Conservation (phyloP, 164 flowering plant genomes). For the Cinnamomum micranthum region DNA sequence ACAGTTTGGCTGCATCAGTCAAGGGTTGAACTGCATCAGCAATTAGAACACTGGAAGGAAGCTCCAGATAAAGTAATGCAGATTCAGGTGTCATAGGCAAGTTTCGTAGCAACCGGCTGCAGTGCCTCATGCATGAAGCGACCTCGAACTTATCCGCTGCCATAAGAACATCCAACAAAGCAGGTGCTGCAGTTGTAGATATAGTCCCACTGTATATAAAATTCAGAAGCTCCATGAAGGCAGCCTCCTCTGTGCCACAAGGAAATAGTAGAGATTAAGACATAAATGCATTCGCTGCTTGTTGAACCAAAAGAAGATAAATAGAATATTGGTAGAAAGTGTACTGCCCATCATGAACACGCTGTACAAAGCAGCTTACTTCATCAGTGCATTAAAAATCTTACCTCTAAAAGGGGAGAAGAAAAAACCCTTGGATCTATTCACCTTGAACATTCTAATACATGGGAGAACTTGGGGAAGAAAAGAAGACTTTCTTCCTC, state of each 20-base stretch:
- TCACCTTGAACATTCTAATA: no score
- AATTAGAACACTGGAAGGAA: conserved; percentile 90
- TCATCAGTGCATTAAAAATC: no score
- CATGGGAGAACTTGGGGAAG: no score
- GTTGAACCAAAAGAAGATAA: no score
- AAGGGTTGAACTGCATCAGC: conserved; percentile 84
- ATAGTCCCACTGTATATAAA: conserved; percentile 88
- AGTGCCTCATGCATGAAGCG: conserved; percentile 94
- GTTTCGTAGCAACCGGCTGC: conserved; percentile 62
- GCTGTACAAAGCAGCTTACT: no score
- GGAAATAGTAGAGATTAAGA: not conserved
- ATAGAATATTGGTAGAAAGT: no score
- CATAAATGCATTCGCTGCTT: not conserved
- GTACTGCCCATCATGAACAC: no score
- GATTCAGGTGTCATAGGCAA: conserved; percentile 90
- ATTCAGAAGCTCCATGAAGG: conserved; percentile 88
- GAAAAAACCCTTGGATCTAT: no score
- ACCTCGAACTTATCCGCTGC: conserved; percentile 99
- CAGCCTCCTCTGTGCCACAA: conserved; percentile 77
- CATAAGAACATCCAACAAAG: conserved; percentile 88
- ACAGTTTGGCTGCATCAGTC: conserved; percentile 88
- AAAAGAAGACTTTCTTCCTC: no score
- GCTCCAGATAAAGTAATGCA: conserved; percentile 89
- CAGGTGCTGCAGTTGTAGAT: conserved; percentile 57
- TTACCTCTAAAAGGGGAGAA: no score